Evolutionary conservation across 257 asterid species (phyloP).

Genomic region (Marsdenia floribunda): DNA sequence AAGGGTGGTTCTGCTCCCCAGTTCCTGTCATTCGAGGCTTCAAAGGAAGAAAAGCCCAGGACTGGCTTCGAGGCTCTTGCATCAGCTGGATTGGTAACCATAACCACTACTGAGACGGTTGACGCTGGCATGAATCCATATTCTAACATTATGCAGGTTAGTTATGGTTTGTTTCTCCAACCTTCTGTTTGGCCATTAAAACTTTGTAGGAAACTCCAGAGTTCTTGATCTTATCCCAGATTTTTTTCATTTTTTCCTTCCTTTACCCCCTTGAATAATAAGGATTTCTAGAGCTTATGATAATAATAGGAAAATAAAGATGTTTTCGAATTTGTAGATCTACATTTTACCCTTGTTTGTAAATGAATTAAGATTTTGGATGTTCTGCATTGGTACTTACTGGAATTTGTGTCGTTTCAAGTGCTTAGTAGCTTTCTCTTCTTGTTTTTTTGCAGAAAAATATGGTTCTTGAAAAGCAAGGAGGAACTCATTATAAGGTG

Average conservation of each 20-base stretch:
- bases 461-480: conserved; percentile 37
- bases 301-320: neutral
- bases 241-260: too few relatives aligned
- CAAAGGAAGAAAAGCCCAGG: conserved; percentile 38
- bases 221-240: neutral
- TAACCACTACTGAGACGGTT: conserved; percentile 44
- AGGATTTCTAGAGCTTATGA: neutral
- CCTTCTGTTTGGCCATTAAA: neutral
- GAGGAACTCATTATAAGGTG: conserved; percentile 34
- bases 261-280: neutral
- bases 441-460: conserved; percentile 39
- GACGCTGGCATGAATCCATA: conserved; percentile 20
- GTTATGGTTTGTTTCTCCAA: neutral
- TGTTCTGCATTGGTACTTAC: neutral
- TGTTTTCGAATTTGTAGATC: neutral
- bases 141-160: conserved; percentile 40
- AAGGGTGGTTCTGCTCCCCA: conserved; percentile 34
- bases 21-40: conserved; percentile 41
- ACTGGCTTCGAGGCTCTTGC: conserved; percentile 61
- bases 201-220: neutral
- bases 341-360: neutral
- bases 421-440: neutral
- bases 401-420: neutral
- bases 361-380: neutral
- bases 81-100: conserved; percentile 50